These are phyloP conservation scores for Fusarium equiseti DNA, from an alignment of 2,329 filamentous ascomycete species.

Conservation along the genomic window DNA sequence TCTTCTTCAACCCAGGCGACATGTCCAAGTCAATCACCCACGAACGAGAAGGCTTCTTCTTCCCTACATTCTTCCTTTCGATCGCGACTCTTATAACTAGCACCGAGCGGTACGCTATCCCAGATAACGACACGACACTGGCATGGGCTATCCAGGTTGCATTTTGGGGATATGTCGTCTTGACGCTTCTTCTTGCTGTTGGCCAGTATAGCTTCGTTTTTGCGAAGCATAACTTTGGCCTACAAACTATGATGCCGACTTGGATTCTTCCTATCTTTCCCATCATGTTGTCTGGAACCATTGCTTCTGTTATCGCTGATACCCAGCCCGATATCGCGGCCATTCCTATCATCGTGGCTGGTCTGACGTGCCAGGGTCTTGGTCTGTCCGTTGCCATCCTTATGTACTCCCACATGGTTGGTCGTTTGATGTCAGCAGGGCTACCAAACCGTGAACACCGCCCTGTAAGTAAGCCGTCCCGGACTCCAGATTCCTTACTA, in stretches of 20 bases:
- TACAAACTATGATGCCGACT: constrained; percentile 7
- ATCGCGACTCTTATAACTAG: constrained; percentile 9
- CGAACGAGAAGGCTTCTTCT: constrained; percentile 11
- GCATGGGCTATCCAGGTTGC: constrained; percentile 13
- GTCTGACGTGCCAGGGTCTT: constrained; percentile 6
- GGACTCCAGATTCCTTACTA: neutral
- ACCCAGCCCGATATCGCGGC: constrained; percentile 9
- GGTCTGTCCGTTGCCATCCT: constrained; percentile 2
- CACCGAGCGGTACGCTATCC: constrained; percentile 1
- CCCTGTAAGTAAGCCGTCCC: neutral
- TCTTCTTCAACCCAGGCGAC: constrained; percentile 13
- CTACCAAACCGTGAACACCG: constrained; percentile 4
- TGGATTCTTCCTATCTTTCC: constrained; percentile 13
- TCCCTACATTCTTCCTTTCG: constrained; percentile 3
- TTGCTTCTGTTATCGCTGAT: constrained; percentile 7
- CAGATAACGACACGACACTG: neutral
- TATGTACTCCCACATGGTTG: constrained; percentile 7
- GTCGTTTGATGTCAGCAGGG: constrained; percentile 4
- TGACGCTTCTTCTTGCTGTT: neutral
- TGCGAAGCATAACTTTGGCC: constrained; percentile 1
- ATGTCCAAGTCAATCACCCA: constrained; percentile 10
- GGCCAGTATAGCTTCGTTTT: constrained; percentile 12
- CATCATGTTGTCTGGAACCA: constrained; percentile 8
- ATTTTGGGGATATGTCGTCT: constrained; percentile 4
- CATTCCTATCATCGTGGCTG: constrained; percentile 4